These are phyloP conservation scores for Oryza glaberrima DNA, from an alignment of 176 grass and related monocot species.

Conservation along the genomic window DNA sequence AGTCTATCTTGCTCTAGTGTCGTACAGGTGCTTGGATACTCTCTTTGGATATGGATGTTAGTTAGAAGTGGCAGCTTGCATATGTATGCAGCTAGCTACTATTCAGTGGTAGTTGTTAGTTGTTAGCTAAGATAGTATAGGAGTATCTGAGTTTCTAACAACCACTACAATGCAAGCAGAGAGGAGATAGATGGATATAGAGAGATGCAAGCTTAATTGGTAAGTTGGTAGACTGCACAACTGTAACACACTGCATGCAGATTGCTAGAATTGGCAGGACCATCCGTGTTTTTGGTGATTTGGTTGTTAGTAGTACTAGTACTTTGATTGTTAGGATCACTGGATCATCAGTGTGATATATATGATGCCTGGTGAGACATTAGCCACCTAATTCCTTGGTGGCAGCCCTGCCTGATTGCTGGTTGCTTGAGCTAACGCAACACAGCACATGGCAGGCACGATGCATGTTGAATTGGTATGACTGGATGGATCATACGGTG, in stretches of 20 bases:
- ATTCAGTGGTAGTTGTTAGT: constrained; percentile 1
- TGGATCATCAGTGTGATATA: background rate
- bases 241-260: constrained; percentile 14
- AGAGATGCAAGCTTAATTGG: no score
- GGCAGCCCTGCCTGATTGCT: background rate
- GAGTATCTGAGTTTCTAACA: background rate
- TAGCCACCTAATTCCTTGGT: background rate
- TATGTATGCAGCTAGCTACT: background rate
- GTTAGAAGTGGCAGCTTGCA: constrained; percentile 35
- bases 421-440: background rate
- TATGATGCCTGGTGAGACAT: constrained; percentile 9
- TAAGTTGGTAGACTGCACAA: background rate
- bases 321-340: background rate
- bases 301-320: background rate
- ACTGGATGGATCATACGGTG: background rate
- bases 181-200: no score
- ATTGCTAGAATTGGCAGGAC: background rate
- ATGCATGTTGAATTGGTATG: background rate
- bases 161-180: background rate
- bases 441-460: background rate
- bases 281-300: constrained; percentile 9
- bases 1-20: background rate
- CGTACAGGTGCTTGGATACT: background rate
- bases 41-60: constrained; percentile 27
- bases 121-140: background rate